Evolutionary conservation across 2,329 filamentous ascomycete genomes (phyloP), one percentile per base, ranked within the genome.

Genomic region (Coleophoma crateriformis): DNA sequence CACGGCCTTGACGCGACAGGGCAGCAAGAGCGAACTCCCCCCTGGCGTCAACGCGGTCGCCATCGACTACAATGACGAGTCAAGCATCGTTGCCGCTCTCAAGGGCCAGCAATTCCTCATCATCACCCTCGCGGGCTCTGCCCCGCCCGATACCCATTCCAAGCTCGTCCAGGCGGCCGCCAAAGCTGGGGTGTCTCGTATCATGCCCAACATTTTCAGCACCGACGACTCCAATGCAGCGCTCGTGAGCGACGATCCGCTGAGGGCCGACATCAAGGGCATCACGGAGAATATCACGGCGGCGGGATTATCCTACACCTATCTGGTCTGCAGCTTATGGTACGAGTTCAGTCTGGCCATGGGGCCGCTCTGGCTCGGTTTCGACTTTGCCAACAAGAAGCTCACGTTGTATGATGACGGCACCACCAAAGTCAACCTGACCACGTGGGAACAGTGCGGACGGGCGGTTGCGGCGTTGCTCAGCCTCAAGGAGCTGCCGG

Each of bases 81-180:
- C 61, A 1, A 68, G 73, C 1, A 58, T 84, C 8, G 67, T 77
- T 1, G 60, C 62, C 1, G 78, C 77, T 2, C 71, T 84, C 3
- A 59, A 66, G 33, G 78, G 69, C 50, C 77, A 84, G 52, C 71
- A 84, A n/a, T 74, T 73, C 38, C 67, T 84, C 3, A 68, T 82
- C 55, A 81, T 84, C 48, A 80, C 78, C 10, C 60, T 84, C 51
- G 53, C 69, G 11, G 60, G 65, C 0, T 53, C 44, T 0, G 77
- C 75, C 0, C 68, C 76, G 0, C 62, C 52, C 0, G 73, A 74
- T 10, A 71, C 71, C 2, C 72, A 80, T 40, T 59, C 57, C 48
- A 76, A 76, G 53, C 67, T 84, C n/a, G 64, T 82, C 52, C 62
- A 68, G 7, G 81, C 81, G 0, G 81, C 81, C 0, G 74, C 72